Conservation (phyloP, 1,139 yeast species). For the Taphrina deformans region DNA sequence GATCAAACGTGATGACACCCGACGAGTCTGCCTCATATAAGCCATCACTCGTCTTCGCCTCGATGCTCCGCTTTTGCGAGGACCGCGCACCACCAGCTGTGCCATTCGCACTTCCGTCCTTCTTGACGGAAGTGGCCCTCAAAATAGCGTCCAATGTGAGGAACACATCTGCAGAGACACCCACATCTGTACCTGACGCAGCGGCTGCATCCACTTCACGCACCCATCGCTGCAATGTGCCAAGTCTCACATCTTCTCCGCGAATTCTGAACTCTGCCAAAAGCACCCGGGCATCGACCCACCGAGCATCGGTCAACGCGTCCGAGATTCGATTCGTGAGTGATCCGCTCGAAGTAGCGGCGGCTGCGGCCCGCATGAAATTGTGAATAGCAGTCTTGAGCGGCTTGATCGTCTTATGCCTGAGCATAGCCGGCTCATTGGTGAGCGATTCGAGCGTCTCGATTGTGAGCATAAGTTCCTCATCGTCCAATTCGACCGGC, state of each 20-base stretch:
- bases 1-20: conserved; percentile 5
- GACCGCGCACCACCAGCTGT: neutral
- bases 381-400: conserved; percentile 22
- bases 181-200: conserved; percentile 11
- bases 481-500: conserved; percentile 13
- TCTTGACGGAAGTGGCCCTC: conserved; percentile 9
- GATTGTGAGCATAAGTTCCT: conserved; percentile 18
- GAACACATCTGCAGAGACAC: conserved; percentile 21
- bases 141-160: conserved; percentile 24
- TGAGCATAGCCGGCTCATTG: neutral
- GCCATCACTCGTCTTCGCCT: neutral
- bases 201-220: conserved; percentile 31
- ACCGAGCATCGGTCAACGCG: conserved; percentile 24
- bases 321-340: conserved; percentile 27
- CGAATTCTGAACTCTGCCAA: conserved; percentile 31
- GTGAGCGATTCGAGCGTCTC: conserved; percentile 27
- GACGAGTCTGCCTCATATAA: conserved; percentile 2
- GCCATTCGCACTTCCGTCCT: neutral
- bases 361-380: conserved; percentile 6
- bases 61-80: neutral
- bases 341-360: conserved; percentile 1
- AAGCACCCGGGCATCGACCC: conserved; percentile 30
- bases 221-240: conserved; percentile 32
- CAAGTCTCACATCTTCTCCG: conserved; percentile 20
- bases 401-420: conserved; percentile 14